These are phyloP conservation scores for Endoconidiophora laricicola DNA, from an alignment of 2,329 filamentous ascomycete species.

Conservation along the genomic window DNA sequence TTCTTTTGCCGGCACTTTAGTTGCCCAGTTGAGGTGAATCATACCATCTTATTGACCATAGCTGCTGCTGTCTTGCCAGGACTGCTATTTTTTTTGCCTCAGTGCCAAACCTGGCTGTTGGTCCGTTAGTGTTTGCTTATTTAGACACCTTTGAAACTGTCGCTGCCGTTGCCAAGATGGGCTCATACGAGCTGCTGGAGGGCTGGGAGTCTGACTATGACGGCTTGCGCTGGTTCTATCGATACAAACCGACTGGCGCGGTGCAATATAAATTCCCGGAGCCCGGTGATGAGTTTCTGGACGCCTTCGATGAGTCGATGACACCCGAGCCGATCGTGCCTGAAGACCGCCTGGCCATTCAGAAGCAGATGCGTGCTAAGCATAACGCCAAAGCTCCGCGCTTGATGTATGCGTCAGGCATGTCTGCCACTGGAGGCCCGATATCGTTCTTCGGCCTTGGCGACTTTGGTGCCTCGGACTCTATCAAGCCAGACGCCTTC, in stretches of 20 bases:
- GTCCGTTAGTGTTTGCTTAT: no score
- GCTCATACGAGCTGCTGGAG: slow-evolving; percentile 25
- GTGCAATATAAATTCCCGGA: slow-evolving; percentile 40
- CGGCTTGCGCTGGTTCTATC: slow-evolving; percentile 40
- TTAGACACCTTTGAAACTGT: background rate
- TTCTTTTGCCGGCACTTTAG: no score
- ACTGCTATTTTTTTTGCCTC: no score
- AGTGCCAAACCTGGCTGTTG: no score
- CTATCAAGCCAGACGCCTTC: slow-evolving; percentile 36
- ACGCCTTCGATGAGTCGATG: slow-evolving; percentile 19
- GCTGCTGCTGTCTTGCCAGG: background rate
- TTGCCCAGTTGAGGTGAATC: no score
- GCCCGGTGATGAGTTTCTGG: slow-evolving; percentile 41
- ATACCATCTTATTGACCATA: no score
- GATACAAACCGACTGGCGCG: slow-evolving; percentile 35
- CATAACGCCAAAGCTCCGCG: slow-evolving; percentile 8
- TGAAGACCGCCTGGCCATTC: slow-evolving; percentile 36
- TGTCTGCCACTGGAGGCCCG: slow-evolving; percentile 15
- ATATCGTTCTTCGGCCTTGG: slow-evolving; percentile 18
- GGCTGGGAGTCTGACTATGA: slow-evolving; percentile 44
- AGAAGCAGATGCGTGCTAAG: slow-evolving; percentile 29
- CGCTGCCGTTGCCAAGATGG: slow-evolving; percentile 20
- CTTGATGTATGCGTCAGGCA: slow-evolving; percentile 6
- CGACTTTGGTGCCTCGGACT: slow-evolving; percentile 21
- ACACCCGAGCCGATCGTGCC: slow-evolving; percentile 26